Evolutionary conservation across 306 rosid species (phyloP).

Genomic region (Malus asiatica): DNA sequence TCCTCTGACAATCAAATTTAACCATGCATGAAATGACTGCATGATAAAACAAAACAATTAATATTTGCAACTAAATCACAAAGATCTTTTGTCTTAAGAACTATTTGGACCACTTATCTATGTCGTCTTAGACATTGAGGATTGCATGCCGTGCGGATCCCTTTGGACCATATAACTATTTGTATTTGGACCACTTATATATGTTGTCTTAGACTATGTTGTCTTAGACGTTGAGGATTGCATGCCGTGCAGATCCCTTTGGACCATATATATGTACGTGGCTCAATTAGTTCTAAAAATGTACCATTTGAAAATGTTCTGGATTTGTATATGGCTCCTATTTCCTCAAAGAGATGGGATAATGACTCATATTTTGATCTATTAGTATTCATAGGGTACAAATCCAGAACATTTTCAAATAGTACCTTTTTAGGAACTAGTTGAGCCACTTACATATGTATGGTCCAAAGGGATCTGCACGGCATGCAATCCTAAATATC

Average conservation of each 20-base stretch:
- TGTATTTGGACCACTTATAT: background rate
- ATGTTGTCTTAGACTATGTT: no score
- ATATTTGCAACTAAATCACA: no score
- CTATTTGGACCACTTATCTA: background rate
- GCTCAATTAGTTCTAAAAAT: no score
- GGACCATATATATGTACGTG: background rate
- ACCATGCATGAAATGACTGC: background rate
- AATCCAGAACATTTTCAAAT: no score
- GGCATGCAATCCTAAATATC: no score
- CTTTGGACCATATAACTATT: background rate
- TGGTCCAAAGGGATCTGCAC: no score
- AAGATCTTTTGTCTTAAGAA: background rate
- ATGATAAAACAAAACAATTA: no score
- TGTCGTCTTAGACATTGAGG: background rate
- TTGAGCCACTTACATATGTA: no score
- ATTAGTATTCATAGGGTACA: background rate
- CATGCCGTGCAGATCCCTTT: background rate
- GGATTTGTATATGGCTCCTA: background rate
- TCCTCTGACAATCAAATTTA: background rate
- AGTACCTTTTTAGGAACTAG: no score
- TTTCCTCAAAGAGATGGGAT: slow-evolving; percentile 7
- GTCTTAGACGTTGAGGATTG: background rate
- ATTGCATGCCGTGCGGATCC: background rate
- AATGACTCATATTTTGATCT: background rate
- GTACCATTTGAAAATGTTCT: background rate